These are phyloP conservation scores for Jaenimonas drosophilae DNA, from an alignment of 208 protist genomes.

Conservation along the genomic window DNA sequence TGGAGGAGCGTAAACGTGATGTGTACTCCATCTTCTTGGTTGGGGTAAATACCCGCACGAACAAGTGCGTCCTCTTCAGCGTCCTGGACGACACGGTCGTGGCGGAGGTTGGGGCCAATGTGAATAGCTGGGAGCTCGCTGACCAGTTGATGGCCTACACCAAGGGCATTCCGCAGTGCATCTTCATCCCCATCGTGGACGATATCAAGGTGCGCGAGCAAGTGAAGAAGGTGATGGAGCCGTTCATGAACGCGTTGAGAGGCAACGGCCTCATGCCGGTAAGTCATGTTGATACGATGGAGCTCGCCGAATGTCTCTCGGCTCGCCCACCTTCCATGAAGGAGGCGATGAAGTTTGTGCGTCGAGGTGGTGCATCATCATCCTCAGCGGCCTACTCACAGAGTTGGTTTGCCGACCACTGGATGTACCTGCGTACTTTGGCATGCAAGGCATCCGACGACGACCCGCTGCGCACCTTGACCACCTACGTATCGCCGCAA, in stretches of 20 bases:
- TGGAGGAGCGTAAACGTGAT: too few relatives aligned
- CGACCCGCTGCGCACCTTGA: conserved; percentile 49
- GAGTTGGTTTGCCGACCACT: conserved; percentile 41
- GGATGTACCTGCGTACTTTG: conserved; percentile 51
- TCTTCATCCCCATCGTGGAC: conserved; percentile 50
- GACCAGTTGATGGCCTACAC: conserved; percentile 56
- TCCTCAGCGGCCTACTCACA: conserved; percentile 14
- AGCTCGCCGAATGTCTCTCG: conserved; percentile 27
- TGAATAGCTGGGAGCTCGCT: conserved; percentile 38
- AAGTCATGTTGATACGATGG: conserved; percentile 45
- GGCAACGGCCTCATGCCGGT: conserved; percentile 46
- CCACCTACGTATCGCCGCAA: conserved; percentile 30
- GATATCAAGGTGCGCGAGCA: conserved; percentile 21
- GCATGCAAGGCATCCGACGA: conserved; percentile 28
- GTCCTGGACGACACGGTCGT: too few relatives aligned
- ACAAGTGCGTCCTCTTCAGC: too few relatives aligned
- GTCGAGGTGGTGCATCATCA: neutral
- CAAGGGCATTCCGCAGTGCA: conserved; percentile 17
- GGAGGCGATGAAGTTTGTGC: conserved; percentile 1
- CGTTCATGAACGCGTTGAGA: conserved; percentile 16
- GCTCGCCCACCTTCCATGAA: conserved; percentile 11
- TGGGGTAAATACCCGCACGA: too few relatives aligned
- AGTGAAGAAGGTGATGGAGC: conserved; percentile 17
- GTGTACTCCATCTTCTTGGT: too few relatives aligned
- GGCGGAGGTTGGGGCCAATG: too few relatives aligned